phyloP scores from a whole-genome alignment of 2,329 filamentous ascomycete species.

The Zalaria obscura region DNA sequence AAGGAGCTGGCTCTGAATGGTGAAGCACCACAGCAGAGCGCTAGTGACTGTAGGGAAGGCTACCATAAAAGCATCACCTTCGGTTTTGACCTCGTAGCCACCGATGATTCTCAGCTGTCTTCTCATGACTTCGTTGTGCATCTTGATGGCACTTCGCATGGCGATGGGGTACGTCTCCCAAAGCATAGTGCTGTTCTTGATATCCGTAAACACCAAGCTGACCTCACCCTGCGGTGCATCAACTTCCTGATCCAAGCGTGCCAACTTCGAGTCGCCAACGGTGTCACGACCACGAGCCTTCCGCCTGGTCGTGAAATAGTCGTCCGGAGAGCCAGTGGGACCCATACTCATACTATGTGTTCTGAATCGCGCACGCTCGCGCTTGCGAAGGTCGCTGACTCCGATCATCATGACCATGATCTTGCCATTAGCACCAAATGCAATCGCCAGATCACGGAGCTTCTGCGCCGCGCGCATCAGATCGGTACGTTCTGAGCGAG shows the following conservation, averaged over 20 bases:
- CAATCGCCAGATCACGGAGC: conserved; percentile 84
- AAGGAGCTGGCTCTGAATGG: conserved; percentile 75
- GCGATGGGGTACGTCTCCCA: conserved; percentile 94
- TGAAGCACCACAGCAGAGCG: conserved; percentile 90
- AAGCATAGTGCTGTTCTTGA: conserved; percentile 91
- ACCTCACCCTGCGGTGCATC: conserved; percentile 83
- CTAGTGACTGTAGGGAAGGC: conserved; percentile 94
- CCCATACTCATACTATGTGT: conserved; percentile 79
- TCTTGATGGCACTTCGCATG: conserved; percentile 92
- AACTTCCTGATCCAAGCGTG: conserved; percentile 77
- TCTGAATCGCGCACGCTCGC: conserved; percentile 60
- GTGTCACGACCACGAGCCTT: conserved; percentile 44
- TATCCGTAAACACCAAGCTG: conserved; percentile 93
- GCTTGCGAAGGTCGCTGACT: conserved; percentile 76
- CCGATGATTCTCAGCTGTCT: conserved; percentile 85
- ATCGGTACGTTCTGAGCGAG: conserved; percentile 71
- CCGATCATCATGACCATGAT: conserved; percentile 99
- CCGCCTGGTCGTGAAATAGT: conserved; percentile 53
- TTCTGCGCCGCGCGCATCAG: conserved; percentile 93
- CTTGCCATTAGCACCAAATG: conserved; percentile 85
- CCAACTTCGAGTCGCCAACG: conserved; percentile 71
- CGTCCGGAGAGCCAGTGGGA: conserved; percentile 58
- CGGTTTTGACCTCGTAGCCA: conserved; percentile 97
- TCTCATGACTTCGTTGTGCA: conserved; percentile 95
- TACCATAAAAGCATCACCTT: conserved; percentile 99